Base-by-base conservation (phyloP, 1,284 basidiomycete genomes). In the Apiotrichum porosum region DNA sequence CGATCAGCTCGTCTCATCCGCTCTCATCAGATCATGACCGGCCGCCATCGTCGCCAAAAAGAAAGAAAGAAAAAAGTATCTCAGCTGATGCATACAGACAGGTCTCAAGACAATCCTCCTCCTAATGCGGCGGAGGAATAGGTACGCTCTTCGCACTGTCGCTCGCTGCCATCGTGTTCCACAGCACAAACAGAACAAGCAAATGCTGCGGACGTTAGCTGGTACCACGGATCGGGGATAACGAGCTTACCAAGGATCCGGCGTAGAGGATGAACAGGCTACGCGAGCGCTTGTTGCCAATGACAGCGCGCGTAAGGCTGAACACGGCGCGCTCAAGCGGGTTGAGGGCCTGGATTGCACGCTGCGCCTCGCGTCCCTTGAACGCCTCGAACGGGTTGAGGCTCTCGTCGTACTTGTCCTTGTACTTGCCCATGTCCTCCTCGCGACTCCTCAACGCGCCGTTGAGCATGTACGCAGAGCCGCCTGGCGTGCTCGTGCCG, bases 301-400 rank as follows among this genome's bases (percentile, higher is more conserved):
- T 81, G 41, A 98, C 85, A 15, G 84, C 79, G 18, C 86, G 81
- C 0, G 94, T 94, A 13, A 97, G 76, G 15, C 83, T 79, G 47
- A 97, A 84, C 1, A 95, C 83, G 14, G 86, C 84, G 22, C 91
- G 81, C 68, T 98, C 94, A 9, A 97, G 77, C 1, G 90, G 88
- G 65, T 97, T 95, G 26, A 98, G 79, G 31, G 85, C 86, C 57
- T 92, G 84, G 51, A 94, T 88, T 1, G 90, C 93, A 37, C 92
- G 79, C 28, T 86, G 85, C 33, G 91, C 91, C 77, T 98, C 94
- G 66, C 89, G 78, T 4, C 93, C 92, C 52, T 91, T 83, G 79
- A 98, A 97, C 4, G 87, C 88, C 70, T 97, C 91, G 69, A 97
- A 98, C 0, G 94, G 94, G 65, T 98, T 97, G 82, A 97, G 89